Evolutionary conservation across 371 early-diverging fungal species (phyloP).

Genomic region (Apophysomyces sp.): DNA sequence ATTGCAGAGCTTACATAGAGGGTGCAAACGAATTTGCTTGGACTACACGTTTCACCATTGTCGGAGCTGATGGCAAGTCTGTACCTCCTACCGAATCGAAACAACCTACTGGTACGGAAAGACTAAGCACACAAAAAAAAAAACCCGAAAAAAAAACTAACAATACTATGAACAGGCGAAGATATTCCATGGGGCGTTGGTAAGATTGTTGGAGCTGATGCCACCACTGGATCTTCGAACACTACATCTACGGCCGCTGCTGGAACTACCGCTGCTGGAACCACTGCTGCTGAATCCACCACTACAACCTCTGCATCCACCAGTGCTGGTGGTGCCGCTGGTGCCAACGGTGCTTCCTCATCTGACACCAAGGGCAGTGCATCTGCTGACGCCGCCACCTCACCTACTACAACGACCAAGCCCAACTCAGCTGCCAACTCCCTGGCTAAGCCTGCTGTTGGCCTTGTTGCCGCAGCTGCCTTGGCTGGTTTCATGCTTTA

Average conservation of each 20-base stretch:
- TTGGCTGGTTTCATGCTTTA: not conserved
- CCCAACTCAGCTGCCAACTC: not conserved
- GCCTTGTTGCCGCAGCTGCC: constrained; percentile 1
- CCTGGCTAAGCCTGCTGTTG: not conserved
- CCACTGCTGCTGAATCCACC: constrained; percentile 2
- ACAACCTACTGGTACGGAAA: constrained; percentile 22
- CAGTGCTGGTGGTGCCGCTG: too few species aligned
- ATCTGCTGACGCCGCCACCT: too few species aligned
- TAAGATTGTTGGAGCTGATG: constrained; percentile 5
- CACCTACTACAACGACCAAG: not conserved
- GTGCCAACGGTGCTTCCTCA: too few species aligned
- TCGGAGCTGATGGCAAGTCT: constrained; percentile 19
- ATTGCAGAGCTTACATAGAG: too few species aligned
- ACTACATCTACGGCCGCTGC: not conserved
- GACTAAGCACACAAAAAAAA: not conserved
- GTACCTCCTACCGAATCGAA: constrained; percentile 10
- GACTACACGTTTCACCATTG: constrained; percentile 39
- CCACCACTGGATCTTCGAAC: constrained; percentile 6
- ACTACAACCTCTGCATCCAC: constrained; percentile 7
- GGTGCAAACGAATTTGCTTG: constrained; percentile 16
- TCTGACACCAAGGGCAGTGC: too few species aligned
- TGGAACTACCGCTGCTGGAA: not conserved
- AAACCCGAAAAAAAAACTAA: not conserved
- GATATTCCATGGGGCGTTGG: constrained; percentile 31
- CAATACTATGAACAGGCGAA: constrained; percentile 7